Base-by-base conservation (phyloP, 2,329 filamentous ascomycete genomes). In the Trichoderma koningiopsis region DNA sequence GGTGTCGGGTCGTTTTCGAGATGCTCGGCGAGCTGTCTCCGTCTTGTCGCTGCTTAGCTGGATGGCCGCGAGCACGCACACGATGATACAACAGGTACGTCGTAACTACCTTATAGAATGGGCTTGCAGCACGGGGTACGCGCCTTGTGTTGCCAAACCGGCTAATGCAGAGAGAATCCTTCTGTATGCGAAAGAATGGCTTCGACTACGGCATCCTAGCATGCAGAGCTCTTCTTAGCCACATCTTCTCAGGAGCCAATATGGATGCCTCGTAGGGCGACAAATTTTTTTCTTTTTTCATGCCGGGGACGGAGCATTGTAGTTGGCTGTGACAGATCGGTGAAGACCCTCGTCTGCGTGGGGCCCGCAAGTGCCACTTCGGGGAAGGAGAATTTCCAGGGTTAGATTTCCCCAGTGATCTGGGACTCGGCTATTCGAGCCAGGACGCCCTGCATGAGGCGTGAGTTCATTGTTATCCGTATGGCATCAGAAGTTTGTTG, bases 401-500 rank as follows among this genome's bases (percentile, higher is more conserved):
- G 63, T 59, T 13, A 67, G 63, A 67, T 58, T 67, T 59, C 63
- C 57, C 63, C 63, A 59, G 55, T 49, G 35, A 24, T 56, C 47
- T 58, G 63, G 63, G 40, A 58, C 37, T 49, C 63, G 63, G 63
- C 63, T 67, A 59, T 67, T 55, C 55, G 55, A 52, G 22, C 63
- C 60, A 53, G 60, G 43, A 53, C 60, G 43, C 60, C 63, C 52
- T 67, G 55, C 63, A 65, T 65, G 33, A 4, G 33, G 35, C 27
- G 63, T n/a, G 47, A 29, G 22, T 47, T 37, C 63, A 52, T 52
- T 67, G 55, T 59, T 59, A 33, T 40, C 53, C 14, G 33, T 35
- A 43, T 14, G 19, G 53, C 53, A 59, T 59, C 63, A 52, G 40
- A 33, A 55, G 35, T 57, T 67, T 67, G 63, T 59, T 58, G 55